phyloP scores from a whole-genome alignment of 2,329 filamentous ascomycete genomes.

The Colletotrichum costaricense region DNA sequence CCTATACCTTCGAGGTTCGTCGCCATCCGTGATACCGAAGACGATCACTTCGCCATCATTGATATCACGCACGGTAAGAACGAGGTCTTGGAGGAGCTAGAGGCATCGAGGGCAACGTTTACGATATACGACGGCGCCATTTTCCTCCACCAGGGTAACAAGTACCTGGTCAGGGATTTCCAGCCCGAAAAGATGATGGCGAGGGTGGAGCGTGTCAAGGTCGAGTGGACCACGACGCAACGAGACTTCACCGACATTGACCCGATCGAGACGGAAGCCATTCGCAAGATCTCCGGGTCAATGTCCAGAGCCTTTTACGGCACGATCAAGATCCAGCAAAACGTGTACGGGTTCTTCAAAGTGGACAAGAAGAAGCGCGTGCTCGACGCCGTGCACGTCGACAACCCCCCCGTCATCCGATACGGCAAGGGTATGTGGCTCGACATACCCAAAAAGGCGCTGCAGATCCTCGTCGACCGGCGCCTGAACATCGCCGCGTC shows the following conservation, averaged over 20 bases:
- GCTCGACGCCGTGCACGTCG: conserved; percentile 90
- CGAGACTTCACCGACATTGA: conserved; percentile 96
- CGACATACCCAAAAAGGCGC: conserved; percentile 82
- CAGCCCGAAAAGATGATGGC: conserved; percentile 83
- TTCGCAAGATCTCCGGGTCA: conserved; percentile 75
- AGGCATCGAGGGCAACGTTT: conserved; percentile 93
- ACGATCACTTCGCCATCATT: conserved; percentile 94
- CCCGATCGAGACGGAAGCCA: conserved; percentile 89
- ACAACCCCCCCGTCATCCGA: conserved; percentile 90
- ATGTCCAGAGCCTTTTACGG: conserved; percentile 84
- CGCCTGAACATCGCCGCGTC: conserved; percentile 86
- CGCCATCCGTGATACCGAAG: conserved; percentile 86
- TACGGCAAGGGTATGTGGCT: conserved; percentile 95
- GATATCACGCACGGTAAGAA: conserved; percentile 88
- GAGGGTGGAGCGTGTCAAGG: conserved; percentile 87
- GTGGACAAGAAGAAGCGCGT: conserved; percentile 88
- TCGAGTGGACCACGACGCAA: conserved; percentile 95
- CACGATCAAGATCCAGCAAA: conserved; percentile 84
- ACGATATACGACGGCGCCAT: conserved; percentile 97
- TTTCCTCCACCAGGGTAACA: conserved; percentile 94
- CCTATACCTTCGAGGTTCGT: conserved; percentile 87
- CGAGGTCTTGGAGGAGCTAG: conserved; percentile 91
- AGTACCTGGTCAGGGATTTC: conserved; percentile 92
- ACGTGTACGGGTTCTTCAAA: conserved; percentile 98
- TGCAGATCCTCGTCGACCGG: conserved; percentile 80